Conservation (phyloP, 2,329 filamentous ascomycete genomes). For the Talaromyces amestolkiae region DNA sequence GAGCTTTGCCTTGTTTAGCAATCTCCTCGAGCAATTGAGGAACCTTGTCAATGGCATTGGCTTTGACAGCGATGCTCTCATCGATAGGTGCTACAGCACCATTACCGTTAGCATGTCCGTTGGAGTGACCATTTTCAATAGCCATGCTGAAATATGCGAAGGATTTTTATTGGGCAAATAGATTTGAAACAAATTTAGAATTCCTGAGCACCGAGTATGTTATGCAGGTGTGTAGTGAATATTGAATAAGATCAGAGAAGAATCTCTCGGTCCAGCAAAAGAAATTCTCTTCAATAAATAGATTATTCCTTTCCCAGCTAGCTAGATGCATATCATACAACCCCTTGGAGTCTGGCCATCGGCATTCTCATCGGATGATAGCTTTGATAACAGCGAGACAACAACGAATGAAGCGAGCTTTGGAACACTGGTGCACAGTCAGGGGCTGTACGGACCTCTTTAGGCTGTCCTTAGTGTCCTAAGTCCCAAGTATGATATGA, state of each 20-base stretch:
- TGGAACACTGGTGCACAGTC: not conserved
- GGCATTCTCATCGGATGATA: not conserved
- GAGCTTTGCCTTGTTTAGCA: slow-evolving; percentile 19
- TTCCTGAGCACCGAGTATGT: not conserved
- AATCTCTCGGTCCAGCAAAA: not conserved
- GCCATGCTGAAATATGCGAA: slow-evolving; percentile 5
- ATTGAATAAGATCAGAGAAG: not conserved
- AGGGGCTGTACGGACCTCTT: not conserved
- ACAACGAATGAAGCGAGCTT: not conserved
- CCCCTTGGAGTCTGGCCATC: not conserved
- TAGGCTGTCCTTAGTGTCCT: not conserved
- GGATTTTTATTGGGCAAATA: not conserved
- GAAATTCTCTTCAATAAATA: slow-evolving; percentile 2
- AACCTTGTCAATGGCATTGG: slow-evolving; percentile 24
- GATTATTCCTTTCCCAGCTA: slow-evolving; percentile 1
- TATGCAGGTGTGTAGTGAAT: not conserved
- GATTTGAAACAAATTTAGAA: not conserved
- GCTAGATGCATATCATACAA: not conserved
- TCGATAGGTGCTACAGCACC: slow-evolving; percentile 9
- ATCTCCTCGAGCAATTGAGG: slow-evolving; percentile 24
- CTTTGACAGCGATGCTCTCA: slow-evolving; percentile 18
- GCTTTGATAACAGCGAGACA: not conserved
- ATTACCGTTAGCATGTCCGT: slow-evolving; percentile 7
- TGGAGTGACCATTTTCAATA: slow-evolving; percentile 2
- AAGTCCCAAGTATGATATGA: not conserved